Conservation (phyloP, 2,329 filamentous ascomycete genomes). For the Colletotrichum zoysiae region DNA sequence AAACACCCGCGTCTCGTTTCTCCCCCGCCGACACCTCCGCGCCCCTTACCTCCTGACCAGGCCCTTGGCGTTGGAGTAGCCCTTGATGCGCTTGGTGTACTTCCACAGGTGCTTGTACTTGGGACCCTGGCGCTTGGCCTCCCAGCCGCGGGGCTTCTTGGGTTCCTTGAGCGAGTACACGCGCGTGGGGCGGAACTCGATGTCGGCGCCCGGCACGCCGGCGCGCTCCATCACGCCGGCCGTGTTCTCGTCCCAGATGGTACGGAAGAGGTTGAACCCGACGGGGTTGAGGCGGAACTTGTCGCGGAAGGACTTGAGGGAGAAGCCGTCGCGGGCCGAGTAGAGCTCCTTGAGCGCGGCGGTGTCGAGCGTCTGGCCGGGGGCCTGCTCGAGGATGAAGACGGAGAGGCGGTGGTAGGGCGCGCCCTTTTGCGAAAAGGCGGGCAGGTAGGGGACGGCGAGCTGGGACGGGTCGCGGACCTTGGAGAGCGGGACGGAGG, state of each 20-base stretch:
- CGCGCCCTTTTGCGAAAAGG: conserved; percentile 88
- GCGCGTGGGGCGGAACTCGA: conserved; percentile 87
- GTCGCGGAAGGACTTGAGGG: conserved; percentile 79
- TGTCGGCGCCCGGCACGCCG: conserved; percentile 78
- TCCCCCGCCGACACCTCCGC: neutral
- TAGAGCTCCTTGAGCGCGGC: conserved; percentile 67
- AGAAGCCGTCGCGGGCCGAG: conserved; percentile 66
- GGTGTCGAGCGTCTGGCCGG: conserved; percentile 70
- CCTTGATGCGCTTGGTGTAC: conserved; percentile 71
- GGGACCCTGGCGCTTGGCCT: conserved; percentile 73
- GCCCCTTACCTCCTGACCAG: conserved; percentile 53
- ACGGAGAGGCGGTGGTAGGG: conserved; percentile 91
- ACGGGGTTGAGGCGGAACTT: conserved; percentile 78
- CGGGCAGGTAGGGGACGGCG: conserved; percentile 84
- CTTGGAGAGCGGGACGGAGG: conserved; percentile 73
- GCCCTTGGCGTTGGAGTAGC: conserved; percentile 57
- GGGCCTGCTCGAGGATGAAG: conserved; percentile 84
- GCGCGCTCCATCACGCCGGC: conserved; percentile 87
- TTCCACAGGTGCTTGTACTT: conserved; percentile 76
- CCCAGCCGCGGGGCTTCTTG: conserved; percentile 73
- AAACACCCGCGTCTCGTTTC: conserved; percentile 7
- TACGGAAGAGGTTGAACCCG: conserved; percentile 89
- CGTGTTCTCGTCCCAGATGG: conserved; percentile 89
- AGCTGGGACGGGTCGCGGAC: conserved; percentile 74
- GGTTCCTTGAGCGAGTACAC: conserved; percentile 75